Conservation (phyloP, 2,329 filamentous ascomycete species). For the Trichoderma brevicompactum region DNA sequence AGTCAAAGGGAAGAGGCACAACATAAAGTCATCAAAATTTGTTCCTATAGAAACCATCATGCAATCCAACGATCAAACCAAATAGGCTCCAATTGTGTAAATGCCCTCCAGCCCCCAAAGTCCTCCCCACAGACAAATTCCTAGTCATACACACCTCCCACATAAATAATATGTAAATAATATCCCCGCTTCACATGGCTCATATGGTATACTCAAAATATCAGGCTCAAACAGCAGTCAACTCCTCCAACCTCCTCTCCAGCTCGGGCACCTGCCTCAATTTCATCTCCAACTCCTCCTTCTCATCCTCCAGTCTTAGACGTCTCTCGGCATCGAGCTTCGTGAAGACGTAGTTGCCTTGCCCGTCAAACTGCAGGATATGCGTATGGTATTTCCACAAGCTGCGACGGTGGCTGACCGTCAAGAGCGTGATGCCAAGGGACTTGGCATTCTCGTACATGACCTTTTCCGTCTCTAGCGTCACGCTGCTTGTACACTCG, state of each 20-base stretch:
- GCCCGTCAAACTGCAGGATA: slow-evolving; percentile 95
- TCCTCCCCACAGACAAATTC: neutral
- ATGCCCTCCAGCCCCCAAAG: neutral
- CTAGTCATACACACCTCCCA: slow-evolving; percentile 19
- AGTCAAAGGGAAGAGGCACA: too few relatives aligned
- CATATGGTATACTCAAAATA: neutral
- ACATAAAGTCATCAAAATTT: too few relatives aligned
- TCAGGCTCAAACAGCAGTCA: slow-evolving; percentile 53
- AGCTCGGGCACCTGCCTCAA: slow-evolving; percentile 86
- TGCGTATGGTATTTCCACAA: slow-evolving; percentile 96
- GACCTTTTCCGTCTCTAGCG: slow-evolving; percentile 87
- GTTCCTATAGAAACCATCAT: too few relatives aligned
- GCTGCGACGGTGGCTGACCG: slow-evolving; percentile 86
- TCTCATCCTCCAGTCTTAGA: slow-evolving; percentile 90
- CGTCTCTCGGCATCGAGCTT: slow-evolving; percentile 84
- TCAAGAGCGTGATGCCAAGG: slow-evolving; percentile 93
- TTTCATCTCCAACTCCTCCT: slow-evolving; percentile 87
- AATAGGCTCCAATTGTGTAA: neutral
- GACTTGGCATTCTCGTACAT: slow-evolving; percentile 98
- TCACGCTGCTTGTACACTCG: slow-evolving; percentile 95
- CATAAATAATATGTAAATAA: slow-evolving; percentile 8
- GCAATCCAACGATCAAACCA: neutral
- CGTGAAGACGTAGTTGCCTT: slow-evolving; percentile 89
- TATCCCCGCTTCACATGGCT: neutral
- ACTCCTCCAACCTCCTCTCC: slow-evolving; percentile 80